Base-by-base conservation (phyloP, 345 rosid genomes). In the Eucalyptus regnans region DNA sequence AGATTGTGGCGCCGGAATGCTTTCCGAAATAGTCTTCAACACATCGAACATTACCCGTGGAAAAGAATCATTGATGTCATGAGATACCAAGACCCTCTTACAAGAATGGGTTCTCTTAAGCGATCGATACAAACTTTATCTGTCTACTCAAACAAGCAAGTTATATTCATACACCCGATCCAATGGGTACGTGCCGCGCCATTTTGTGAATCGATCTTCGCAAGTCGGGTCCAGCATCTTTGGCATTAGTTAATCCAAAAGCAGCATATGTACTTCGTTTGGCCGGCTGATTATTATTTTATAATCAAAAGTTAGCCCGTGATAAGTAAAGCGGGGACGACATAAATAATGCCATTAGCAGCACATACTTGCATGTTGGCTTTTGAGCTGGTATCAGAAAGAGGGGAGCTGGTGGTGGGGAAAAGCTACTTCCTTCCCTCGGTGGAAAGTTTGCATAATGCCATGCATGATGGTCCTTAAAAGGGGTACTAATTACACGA, bases 151-250 rank as follows among this genome's bases (percentile, higher is more conserved):
- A 27, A 62, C 33, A 62, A 62, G 68, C 68, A 62, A 62, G 33
- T 62, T 12, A 62, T 27, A 29, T 62, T 29, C 68, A 62, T 29
- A 62, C 4, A 29, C 7, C 68, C 17, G 2, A 29, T 62, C 68
- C 17, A 12, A 12, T 13, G 17, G 68, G 4, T 27, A 29, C 0
- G 1, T 27, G 68, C 68, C 7, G 2, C 2, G 2, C 15, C 68
- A 29, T 29, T 27, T 27, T 12, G 68, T 5, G 68, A 29, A 62
- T 62, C 0, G 4, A 29, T 62, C 15, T 62, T 62, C 0, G 4
- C 17, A 66, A 31, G 20, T 66, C 22, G 23, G 43, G 41, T 66
- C 18, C 43, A 2, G 79, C 37, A 66, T 66, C 41, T 66, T 66
- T 8, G 76, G 76, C 76, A 66, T 66, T n/a, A n/a, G 20, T n/a